Base-by-base conservation (phyloP, 2,329 filamentous ascomycete genomes). In the Cryphonectria radicalis region DNA sequence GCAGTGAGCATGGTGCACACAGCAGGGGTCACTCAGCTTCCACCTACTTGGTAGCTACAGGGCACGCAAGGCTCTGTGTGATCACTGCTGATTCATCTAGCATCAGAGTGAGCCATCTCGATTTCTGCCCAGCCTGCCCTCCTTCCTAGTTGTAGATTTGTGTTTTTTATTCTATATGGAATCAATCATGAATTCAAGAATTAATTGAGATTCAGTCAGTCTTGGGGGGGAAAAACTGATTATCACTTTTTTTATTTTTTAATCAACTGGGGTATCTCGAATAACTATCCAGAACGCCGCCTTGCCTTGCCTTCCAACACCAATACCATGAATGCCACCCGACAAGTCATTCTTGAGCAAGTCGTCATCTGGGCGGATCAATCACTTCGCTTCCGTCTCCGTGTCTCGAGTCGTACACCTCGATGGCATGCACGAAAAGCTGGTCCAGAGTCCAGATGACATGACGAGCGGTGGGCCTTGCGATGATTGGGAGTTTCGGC, bases 41-140 rank as follows among this genome's bases (percentile, higher is more conserved):
- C 46, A 22, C 22, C 22, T n/a, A 50, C 22, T 40, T 40, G n/a
- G 14, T 46, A 46, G 14, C 32, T 32, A 32, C 32, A 32, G 4
- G 32, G 32, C 32, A 32, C 4, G 46, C 40, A 22, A 37, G 19
- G 28, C 17, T 66, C 13, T 50, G 22, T 17, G 32, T 19, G 6
- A 65, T 50, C 63, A 43, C 14, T 42, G 60, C 35, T 50, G 25
- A 32, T 37, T 64, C 62, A 64, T 46, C 42, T 28, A 19, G n/a
- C 37, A 46, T 64, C 62, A 64, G 62, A 46, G 46, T 64, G 62
- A 64, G 62, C 62, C 62, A 64, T 64, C 46, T 50, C 46, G 46
- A 11, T n/a, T 32, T n/a, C 46, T 50, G 46, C 43, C 43, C 17
- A 50, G 19, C 43, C 43, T 22, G 7, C 43, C 6, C 43, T 22